Base-by-base conservation (phyloP, 1,284 basidiomycete genomes). In the Sphagnurus paluster region DNA sequence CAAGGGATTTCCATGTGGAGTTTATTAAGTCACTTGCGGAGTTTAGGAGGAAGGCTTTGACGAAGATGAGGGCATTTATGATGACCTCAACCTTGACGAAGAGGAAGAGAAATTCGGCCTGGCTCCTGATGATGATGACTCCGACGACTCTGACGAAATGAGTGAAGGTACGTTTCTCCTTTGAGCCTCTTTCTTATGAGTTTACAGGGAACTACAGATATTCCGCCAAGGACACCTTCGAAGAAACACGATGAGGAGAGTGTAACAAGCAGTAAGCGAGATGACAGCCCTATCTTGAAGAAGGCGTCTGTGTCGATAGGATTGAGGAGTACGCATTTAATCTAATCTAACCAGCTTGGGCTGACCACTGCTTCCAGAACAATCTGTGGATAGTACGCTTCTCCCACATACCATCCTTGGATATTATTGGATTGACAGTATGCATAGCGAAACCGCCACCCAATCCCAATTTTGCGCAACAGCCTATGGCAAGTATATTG, bases 51-150 rank as follows among this genome's bases (percentile, higher is more conserved):
- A 99, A 62, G 90, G 93, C 62, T 99, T 98, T 66, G 93, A 98
- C 52, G 96, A 97, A 66, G 93, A 99, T 61, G 90, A 96, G 65
- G 95, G 93, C 41, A 92, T 99, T 50, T 99, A 99, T 61, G 97
- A 99, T 62, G 96, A 99, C 36, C 91, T 99, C 56, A 93, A 93
- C 60, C 86, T 99, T 41, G 93, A 98, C 59, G 96, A 98, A 61
- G 93, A 98, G 64, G 95, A 99, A 64, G 96, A 95, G 72, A 85
- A 88, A 59, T 93, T 87, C 61, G 90, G 90, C 42, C 72, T 91
- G 45, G 82, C 79, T 42, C 79, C 80, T 42, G 92, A 95, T 39
- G 87, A 90, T 45, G 80, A 81, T 16, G 81, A 76, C 21, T 80
- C 75, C 44, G 83, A 84, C 44, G 83, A 80, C 44, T 89, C 87